Base-by-base conservation (phyloP, 2,329 filamentous ascomycete species). In the Xylariaceae sp. region DNA sequence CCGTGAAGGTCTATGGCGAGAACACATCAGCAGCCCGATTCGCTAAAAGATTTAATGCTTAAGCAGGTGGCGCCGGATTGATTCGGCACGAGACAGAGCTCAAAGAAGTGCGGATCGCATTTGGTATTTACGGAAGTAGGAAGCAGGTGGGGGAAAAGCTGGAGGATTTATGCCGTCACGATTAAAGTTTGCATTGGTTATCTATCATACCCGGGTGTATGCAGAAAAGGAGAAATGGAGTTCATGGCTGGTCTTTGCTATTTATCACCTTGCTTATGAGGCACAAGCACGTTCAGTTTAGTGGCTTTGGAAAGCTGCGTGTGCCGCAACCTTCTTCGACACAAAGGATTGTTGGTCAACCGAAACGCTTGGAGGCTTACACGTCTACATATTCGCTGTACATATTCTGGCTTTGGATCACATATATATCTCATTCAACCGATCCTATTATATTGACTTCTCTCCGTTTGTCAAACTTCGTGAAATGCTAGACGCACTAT, bases 1-100 rank as follows among this genome's bases (percentile, higher is more conserved):
- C 79, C 34, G 74, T 91, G 64, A 84, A 82, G 71, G 81, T 90
- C 13, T 91, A 80, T 66, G 53, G 54, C 5, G 57, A 63, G 33
- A 14, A 39, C 10, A 60, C 53, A 42, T 48, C 38, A 31, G 42
- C 50, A 16, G 43, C 48, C 16, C 16, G 42, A n/a, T 11, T 51
- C 31, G 45, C 46, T 14, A 58, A 45, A 45, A 54, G 45, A 43
- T 65, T 66, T 48, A 48, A 42, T 13, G 63, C 63, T 44, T 65
- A 58, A 49, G 42, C n/a, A 38, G 40, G 47, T 18, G 31, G 43
- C 28, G 19, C 41, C 11, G 44, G 45, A 49, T 19, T 43, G 17
- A 46, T 38, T 40, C 40, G 22, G 50, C 17, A 45, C 31, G 39
- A 52, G 38, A 16, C 22, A 5, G 22, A 7, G 22, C 4, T 28